Evolutionary conservation across 495 filamentous ascomycete species (phyloP), one percentile per base, ranked within the genome.

Genomic region (Stereocaulon alpinum): DNA sequence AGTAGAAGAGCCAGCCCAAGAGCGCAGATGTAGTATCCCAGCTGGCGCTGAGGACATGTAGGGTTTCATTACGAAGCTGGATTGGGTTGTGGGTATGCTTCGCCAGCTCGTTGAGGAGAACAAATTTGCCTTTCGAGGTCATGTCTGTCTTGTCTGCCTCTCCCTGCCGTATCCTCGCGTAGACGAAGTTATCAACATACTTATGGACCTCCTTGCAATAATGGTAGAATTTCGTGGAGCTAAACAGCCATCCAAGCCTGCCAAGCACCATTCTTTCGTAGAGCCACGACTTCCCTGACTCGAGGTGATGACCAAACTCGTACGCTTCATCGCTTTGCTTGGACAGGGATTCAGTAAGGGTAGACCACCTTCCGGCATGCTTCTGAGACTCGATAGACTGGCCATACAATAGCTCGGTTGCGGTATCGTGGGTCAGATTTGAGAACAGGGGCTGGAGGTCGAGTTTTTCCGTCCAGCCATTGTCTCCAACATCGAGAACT

Each of bases 381-480:
- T 37, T 37, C 24, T 37, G 34, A 37, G 34, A 37, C 34, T 6
- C 34, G 34, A 37, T 37, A 6, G 34, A 37, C 34, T 37, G 34
- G 5, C 34, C 34, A 37, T 37, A 37, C 34, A 88, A 73, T 63
- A 87, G 82, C 64, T 86, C 82, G 1, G 83, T 86, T 0, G 81
- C 72, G 0, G 80, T 71, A 63, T 87, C 83, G 20, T 87, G 74
- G 2, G 82, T 83, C 34, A 86, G 64, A n/a, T 72, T 63, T 71
- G 77, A 84, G 67, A 87, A 82, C 14, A 84, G 70, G 0, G 79
- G 74, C 66, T 83, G 82, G 3, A 88, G 70, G 64, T 88, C 81
- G 18, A 81, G 66, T 1, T 22, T 32, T 14, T 41, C 32, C 3
- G 51, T 54, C 51, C 51, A 54, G 32, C 51, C 51, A 69, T 73